phyloP scores from a whole-genome alignment of 306 rosid species.

The Casuarina cunninghamiana region DNA sequence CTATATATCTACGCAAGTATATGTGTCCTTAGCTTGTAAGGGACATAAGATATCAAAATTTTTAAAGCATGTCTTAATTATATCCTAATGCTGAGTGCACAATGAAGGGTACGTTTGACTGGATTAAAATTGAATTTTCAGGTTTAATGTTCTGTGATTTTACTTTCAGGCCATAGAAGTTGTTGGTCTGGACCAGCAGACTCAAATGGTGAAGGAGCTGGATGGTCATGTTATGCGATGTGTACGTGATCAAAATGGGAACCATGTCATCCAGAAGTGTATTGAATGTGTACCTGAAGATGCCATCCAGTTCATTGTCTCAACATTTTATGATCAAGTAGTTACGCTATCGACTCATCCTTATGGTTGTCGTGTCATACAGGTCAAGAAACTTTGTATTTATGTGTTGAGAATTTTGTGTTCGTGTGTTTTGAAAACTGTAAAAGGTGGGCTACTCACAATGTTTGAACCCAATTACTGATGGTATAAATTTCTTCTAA shows the following conservation, averaged over 20 bases:
- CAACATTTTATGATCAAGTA: constrained; percentile 87
- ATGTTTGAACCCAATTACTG: background rate
- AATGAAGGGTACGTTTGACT: background rate
- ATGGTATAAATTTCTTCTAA: constrained; percentile 11
- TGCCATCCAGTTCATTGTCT: constrained; percentile 70
- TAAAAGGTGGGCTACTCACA: background rate
- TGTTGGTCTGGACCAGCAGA: constrained; percentile 92
- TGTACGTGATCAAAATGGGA: constrained; percentile 97
- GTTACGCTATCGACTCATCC: constrained; percentile 94
- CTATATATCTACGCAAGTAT: background rate
- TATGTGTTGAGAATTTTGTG: background rate
- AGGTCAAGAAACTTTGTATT: constrained; percentile 39
- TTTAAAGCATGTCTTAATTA: background rate
- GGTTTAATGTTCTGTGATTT: background rate
- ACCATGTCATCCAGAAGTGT: constrained; percentile 94
- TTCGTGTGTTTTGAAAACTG: background rate
- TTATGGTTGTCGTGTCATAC: constrained; percentile 95
- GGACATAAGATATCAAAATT: background rate
- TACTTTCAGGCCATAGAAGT: constrained; percentile 86
- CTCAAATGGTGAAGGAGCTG: constrained; percentile 87
- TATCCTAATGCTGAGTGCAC: background rate
- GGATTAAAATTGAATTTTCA: background rate
- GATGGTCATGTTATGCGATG: constrained; percentile 91
- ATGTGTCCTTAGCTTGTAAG: background rate
- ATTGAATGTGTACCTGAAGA: constrained; percentile 96